phyloP scores from a whole-genome alignment of 768 basidiomycete species.

The Mycena olivaceomarginata region DNA sequence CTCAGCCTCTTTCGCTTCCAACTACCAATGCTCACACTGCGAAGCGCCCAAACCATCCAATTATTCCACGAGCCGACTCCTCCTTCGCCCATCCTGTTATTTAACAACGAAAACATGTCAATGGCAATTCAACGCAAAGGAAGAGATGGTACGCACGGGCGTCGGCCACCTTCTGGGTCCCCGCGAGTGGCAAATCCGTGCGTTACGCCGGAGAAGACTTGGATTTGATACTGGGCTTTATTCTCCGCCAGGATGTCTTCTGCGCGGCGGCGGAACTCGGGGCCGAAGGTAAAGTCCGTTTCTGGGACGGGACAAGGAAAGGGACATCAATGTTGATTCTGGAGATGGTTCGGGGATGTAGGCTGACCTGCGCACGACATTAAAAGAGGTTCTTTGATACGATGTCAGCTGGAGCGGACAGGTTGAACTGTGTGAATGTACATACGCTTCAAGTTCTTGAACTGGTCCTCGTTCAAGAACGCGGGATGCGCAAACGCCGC shows the following conservation, averaged over 20 bases:
- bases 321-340: background rate
- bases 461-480: constrained; percentile 66
- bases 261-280: constrained; percentile 69
- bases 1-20: too few species aligned
- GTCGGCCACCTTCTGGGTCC: constrained; percentile 62
- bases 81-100: constrained; percentile 76
- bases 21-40: constrained; percentile 14
- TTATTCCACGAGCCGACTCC: constrained; percentile 70
- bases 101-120: too few species aligned
- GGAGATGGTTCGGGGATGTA: too few species aligned
- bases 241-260: constrained; percentile 73
- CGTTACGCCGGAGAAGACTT: constrained; percentile 70
- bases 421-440: background rate
- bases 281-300: constrained; percentile 71
- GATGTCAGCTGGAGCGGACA: background rate
- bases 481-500: constrained; percentile 77
- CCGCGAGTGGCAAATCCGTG: constrained; percentile 73
- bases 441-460: constrained; percentile 69
- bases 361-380: constrained; percentile 72
- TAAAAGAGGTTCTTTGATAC: constrained; percentile 67
- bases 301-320: constrained; percentile 54
- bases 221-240: constrained; percentile 73
- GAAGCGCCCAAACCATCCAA: constrained; percentile 73
- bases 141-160: constrained; percentile 20
- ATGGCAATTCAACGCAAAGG: too few species aligned